Base-by-base conservation (phyloP, 1,284 basidiomycete genomes). In the Cryptococcus sp. region DNA sequence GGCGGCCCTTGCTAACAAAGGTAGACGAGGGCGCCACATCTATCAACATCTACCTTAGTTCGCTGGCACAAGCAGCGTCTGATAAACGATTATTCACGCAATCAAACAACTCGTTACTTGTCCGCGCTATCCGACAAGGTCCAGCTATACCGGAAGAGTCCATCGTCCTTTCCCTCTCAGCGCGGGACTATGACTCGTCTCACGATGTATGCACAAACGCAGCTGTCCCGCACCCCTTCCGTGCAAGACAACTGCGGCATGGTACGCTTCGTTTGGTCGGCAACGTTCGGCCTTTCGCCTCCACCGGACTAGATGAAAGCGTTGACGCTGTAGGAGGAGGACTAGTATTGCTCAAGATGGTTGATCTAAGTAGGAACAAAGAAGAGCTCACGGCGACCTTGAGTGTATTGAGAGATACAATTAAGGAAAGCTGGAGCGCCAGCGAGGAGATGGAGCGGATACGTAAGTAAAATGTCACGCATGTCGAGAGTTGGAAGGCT, bases 371-470 rank as follows among this genome's bases (percentile, higher is more conserved):
- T 3, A 81, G 83, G 83, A 89, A 85, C 1, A 74, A 86, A 0
- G 87, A 87, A 61, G 87, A 93, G 65, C 74, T 96, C 3, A 87
- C 86, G 0, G 80, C 85, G 26, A 83, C 89, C 0, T 75, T 95
- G 16, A 80, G 85, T 4, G 84, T 96, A 22, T 78, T 96, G 38
- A 83, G 85, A 5, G 89, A 93, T 67, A 85, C 88, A 5, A 76
- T 95, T 40, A 84, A 85, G 59, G 87, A 89, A 64, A 90, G 86
- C 67, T 97, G 94, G 94, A 85, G 89, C 68, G 91, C 90, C 67
- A 92, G 89, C 43, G 92, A 93, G 69, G 91, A 93, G 68, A 91
- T 93, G 87, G 91, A 94, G 70, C 81, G 86, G 38, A 79, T 93
- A 46, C 85, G 90, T 89, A 68, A 70, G 86, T 80, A 11, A n/a